phyloP scores from a whole-genome alignment of 306 rosid genomes.

The Rosa lucieae region DNA sequence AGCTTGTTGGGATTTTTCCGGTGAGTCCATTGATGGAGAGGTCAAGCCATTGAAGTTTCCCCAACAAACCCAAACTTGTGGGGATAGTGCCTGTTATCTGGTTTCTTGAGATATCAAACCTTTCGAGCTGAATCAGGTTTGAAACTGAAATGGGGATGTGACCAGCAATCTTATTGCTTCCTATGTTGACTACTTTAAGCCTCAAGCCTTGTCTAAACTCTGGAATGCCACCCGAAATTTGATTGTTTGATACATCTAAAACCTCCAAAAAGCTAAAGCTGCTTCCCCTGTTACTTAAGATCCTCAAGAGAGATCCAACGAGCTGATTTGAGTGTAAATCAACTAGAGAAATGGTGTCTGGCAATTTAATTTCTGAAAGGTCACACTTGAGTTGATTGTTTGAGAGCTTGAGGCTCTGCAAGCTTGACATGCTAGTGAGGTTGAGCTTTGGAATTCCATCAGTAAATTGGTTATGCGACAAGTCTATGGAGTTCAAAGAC shows the following conservation, averaged over 20 bases:
- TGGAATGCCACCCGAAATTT: slow-evolving; percentile 70
- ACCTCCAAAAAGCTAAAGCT: slow-evolving; percentile 65
- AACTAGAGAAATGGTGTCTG: slow-evolving; percentile 45
- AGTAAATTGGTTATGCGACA: slow-evolving; percentile 67
- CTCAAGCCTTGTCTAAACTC: slow-evolving; percentile 56
- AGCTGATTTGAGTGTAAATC: slow-evolving; percentile 74
- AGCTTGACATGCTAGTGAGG: slow-evolving; percentile 63
- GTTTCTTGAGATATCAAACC: slow-evolving; percentile 82
- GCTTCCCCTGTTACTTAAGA: slow-evolving; percentile 55
- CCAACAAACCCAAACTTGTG: slow-evolving; percentile 52
- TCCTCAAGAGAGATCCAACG: slow-evolving; percentile 59
- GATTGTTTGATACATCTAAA: slow-evolving; percentile 73
- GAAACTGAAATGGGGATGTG: slow-evolving; percentile 70
- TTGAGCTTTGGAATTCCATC: slow-evolving; percentile 51
- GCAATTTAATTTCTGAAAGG: slow-evolving; percentile 59
- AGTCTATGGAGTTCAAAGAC: slow-evolving; percentile 75
- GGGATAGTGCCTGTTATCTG: slow-evolving; percentile 72
- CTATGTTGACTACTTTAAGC: slow-evolving; percentile 63
- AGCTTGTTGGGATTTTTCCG: slow-evolving; percentile 70
- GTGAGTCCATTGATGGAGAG: slow-evolving; percentile 75
- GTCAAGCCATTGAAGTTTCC: slow-evolving; percentile 84
- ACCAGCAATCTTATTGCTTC: slow-evolving; percentile 69
- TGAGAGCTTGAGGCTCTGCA: slow-evolving; percentile 77
- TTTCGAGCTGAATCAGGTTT: slow-evolving; percentile 57
- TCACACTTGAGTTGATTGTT: slow-evolving; percentile 71